Percentiles rank a stretch among this genome's conserved stretches.
Evolutionary conservation across 768 basidiomycete genomes (phyloP).

Genomic region (Zangia roseola): DNA sequence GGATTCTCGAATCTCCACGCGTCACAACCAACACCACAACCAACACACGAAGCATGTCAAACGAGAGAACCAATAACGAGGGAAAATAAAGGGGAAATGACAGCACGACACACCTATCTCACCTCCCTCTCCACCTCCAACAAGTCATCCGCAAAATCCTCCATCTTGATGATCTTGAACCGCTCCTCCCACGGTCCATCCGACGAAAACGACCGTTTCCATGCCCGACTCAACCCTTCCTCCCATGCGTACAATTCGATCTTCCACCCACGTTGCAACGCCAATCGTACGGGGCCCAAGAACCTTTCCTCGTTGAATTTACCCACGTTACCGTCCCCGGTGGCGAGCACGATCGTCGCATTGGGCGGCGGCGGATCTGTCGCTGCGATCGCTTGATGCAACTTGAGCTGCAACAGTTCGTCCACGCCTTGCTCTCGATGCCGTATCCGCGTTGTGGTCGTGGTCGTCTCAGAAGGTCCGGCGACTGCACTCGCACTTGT

Average conservation of each 20-base stretch:
- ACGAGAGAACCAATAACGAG: too few species aligned
- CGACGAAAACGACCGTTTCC: slow-evolving; percentile 75
- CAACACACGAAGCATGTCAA: background rate
- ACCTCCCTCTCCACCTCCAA: slow-evolving; percentile 41
- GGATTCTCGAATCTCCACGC: too few species aligned
- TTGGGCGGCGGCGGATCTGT: slow-evolving; percentile 61
- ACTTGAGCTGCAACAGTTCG: slow-evolving; percentile 89
- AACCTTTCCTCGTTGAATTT: slow-evolving; percentile 95
- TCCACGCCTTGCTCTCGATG: slow-evolving; percentile 94
- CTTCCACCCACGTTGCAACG: slow-evolving; percentile 86
- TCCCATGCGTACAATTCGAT: slow-evolving; percentile 97
- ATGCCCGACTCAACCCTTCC: slow-evolving; percentile 74
- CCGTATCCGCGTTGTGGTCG: slow-evolving; percentile 43
- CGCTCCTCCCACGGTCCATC: slow-evolving; percentile 39
- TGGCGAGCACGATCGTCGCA: slow-evolving; percentile 86
- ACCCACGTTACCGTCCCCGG: slow-evolving; percentile 89
- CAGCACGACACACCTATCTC: slow-evolving; percentile 11
- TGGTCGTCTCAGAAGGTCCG: slow-evolving; percentile 14
- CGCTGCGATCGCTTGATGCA: slow-evolving; percentile 80
- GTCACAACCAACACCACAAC: background rate
- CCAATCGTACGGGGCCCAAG: slow-evolving; percentile 80
- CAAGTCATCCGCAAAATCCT: slow-evolving; percentile 63
- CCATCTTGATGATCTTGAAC: slow-evolving; percentile 62
- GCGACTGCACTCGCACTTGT: slow-evolving; percentile 5
- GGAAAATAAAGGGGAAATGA: background rate